phyloP scores from a whole-genome alignment of 805 yeast species.

The Saccharomyces paradoxus region DNA sequence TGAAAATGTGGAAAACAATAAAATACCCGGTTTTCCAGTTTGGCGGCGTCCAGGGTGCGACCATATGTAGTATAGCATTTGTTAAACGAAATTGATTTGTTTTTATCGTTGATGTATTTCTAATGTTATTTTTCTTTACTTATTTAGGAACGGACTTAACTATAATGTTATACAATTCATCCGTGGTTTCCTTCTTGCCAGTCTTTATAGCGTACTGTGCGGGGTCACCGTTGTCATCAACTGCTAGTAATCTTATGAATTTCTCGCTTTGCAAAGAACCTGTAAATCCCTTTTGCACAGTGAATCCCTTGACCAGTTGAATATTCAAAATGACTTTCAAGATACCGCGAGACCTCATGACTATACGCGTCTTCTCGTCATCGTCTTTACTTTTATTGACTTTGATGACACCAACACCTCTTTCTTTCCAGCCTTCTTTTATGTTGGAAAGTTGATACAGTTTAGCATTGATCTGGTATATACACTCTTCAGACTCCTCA shows the following conservation, averaged over 20 bases:
- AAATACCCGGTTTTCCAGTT: conserved; percentile 77
- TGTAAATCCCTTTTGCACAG: conserved; percentile 70
- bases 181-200: conserved; percentile 52
- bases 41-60: conserved; percentile 83
- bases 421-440: conserved; percentile 86
- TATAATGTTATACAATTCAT: conserved; percentile 41
- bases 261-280: conserved; percentile 80
- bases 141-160: conserved; percentile 13
- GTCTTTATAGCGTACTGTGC: conserved; percentile 78
- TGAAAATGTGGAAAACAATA: conserved; percentile 57
- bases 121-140: conserved; percentile 3
- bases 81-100: conserved; percentile 27
- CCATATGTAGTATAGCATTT: conserved; percentile 84
- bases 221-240: conserved; percentile 58
- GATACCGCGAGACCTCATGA: conserved; percentile 87
- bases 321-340: conserved; percentile 74
- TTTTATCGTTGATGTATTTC: conserved; percentile 2
- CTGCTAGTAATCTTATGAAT: conserved; percentile 65
- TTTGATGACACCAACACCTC: conserved; percentile 85
- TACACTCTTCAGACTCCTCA: conserved; percentile 73
- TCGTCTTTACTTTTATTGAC: conserved; percentile 43
- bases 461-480: conserved; percentile 66
- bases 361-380: conserved; percentile 49
- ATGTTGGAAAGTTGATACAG: conserved; percentile 65
- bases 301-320: conserved; percentile 54